Evolutionary conservation across 352 stramenopile species (phyloP), one percentile per base, ranked within the genome.

Genomic region (Globisporangium carolinianum): DNA sequence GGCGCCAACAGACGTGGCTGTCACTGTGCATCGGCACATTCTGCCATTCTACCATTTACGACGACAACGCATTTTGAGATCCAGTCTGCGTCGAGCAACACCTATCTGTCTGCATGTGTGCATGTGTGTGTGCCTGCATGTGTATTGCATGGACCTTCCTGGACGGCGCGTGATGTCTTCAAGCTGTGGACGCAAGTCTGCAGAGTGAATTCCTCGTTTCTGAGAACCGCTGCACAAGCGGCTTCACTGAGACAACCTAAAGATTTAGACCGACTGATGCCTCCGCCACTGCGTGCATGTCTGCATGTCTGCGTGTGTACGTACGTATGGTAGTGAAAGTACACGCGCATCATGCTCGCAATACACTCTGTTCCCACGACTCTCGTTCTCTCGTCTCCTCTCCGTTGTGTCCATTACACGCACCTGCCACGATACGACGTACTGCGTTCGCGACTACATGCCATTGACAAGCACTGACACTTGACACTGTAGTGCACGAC

Each of bases 151-250:
- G 9, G 18, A 45, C 38, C 7, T 7, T 32, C 15, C 43, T 53
- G 62, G 75, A 69, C 53, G 55, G 74, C 63, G 60, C 58, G 69
- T 91, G 82, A 91, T 91, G 79, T 88, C 69, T 89, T 91, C 79
- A 89, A 77, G 54, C 71, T 86, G 76, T 39, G 47, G 48, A 42
- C 61, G 43, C 62, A 52, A 61, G 53, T 47, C 47, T 56, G 53
- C 75, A 87, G 76, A 92, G 82, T 92, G 82, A 92, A 92, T 92
- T 92, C 83, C 83, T 92, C 83, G 83, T 90, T 92, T 90, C 83
- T 92, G 83, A 92, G 69, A 74, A 85, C 73, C 83, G 79, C 83
- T 92, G 83, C 65, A 83, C 69, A 91, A 91, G 82, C 70, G 79
- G 72, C 73, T 80, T 90, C 79, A 76, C 71, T 92, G 83, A 90